A percentile compares a stretch with the other conserved stretches of the same genome.
These are phyloP conservation scores for Leishmania gerbilli DNA, from an alignment of 208 protist genomes.

Conservation along the genomic window DNA sequence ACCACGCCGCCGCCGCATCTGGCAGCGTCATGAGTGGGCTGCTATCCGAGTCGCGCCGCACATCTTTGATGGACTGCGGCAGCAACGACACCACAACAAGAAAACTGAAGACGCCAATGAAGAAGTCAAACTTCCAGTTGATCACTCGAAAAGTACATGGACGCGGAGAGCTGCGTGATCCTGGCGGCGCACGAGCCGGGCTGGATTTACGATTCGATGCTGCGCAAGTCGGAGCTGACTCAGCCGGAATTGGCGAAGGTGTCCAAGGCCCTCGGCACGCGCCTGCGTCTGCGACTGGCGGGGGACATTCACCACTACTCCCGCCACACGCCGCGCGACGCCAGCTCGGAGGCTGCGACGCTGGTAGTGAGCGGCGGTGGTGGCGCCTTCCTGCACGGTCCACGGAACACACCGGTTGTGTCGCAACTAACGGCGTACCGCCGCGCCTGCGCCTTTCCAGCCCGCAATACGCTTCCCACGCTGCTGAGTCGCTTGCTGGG, in stretches of 20 bases:
- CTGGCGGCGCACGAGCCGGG: conserved; percentile 68
- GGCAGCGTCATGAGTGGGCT: no score
- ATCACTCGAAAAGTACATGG: conserved; percentile 74
- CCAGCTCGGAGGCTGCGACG: conserved; percentile 56
- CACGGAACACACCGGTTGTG: conserved; percentile 37
- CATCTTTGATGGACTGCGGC: no score
- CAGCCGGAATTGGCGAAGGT: no score
- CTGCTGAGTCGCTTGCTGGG: conserved; percentile 62
- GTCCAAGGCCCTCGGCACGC: conserved; percentile 70
- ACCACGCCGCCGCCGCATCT: no score
- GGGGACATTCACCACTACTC: conserved; percentile 92
- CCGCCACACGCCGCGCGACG: conserved; percentile 59
- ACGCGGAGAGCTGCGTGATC: conserved; percentile 74
- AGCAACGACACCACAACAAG: no score
- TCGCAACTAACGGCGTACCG: conserved; percentile 57
- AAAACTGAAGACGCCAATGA: no score
- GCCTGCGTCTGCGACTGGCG: conserved; percentile 61
- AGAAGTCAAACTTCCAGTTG: no score
- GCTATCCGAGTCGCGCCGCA: no score
- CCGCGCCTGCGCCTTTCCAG: conserved; percentile 60
- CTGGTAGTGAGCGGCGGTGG: conserved; percentile 85
- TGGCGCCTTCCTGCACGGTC: conserved; percentile 85
- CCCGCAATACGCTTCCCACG: conserved; percentile 45
- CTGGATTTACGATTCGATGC: no score
- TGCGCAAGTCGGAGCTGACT: conserved; percentile 47